A percentile compares a stretch with the other conserved stretches of the same genome.
Conservation (phyloP, 163 green algal species). For the Volvox carteri region DNA sequence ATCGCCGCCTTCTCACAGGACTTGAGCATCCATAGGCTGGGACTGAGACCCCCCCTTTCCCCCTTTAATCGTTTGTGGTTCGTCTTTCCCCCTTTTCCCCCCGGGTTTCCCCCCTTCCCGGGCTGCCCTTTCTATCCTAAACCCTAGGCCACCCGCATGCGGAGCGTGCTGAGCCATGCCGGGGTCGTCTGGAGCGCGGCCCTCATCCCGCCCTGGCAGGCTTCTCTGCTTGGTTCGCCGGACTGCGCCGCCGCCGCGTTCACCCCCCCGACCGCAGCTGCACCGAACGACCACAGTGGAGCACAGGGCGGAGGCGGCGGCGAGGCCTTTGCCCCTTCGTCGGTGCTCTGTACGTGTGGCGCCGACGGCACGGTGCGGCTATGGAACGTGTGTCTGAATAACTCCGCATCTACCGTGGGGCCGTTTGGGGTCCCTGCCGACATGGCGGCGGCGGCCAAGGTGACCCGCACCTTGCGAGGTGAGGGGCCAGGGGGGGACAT, state of each 20-base stretch:
- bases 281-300: not conserved
- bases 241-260: not conserved
- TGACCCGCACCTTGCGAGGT: slow-evolving; percentile 43
- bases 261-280: too few species aligned
- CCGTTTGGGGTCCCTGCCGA: slow-evolving; percentile 11
- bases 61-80: too few species aligned
- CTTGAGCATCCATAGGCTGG: too few species aligned
- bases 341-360: slow-evolving; percentile 58
- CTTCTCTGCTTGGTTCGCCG: not conserved
- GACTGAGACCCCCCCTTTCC: too few species aligned
- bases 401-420: slow-evolving; percentile 17
- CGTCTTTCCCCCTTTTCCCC: too few species aligned
- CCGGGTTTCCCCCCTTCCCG: too few species aligned
- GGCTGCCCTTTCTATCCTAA: too few species aligned
- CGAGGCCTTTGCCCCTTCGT: not conserved
- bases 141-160: slow-evolving; percentile 37
- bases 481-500: too few species aligned
- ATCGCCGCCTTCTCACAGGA: too few species aligned
- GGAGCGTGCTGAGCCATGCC: slow-evolving; percentile 56
- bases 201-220: slow-evolving; percentile 44
- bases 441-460: not conserved
- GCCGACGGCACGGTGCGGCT: slow-evolving; percentile 63
- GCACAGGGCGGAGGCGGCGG: not conserved
- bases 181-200: slow-evolving; percentile 57
- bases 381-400: slow-evolving; percentile 62